Base-by-base conservation (phyloP, 2,329 filamentous ascomycete species). In the Hortaea sp. region DNA sequence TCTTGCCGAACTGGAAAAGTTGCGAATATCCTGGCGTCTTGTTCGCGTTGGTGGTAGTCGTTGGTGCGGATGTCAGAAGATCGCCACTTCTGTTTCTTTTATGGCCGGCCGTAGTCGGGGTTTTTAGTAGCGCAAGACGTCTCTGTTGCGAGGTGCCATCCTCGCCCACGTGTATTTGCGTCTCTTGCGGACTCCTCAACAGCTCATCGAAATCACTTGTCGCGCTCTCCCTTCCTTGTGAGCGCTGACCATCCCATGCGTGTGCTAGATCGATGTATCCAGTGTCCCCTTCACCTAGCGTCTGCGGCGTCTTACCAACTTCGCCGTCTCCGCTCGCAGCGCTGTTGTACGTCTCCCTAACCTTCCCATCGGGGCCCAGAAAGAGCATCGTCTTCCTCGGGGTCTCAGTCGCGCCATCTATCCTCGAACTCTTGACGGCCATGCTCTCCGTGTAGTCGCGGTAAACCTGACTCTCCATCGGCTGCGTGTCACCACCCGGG, bases 401-500 rank as follows among this genome's bases (percentile, higher is more conserved):
- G 28, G 53, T 55, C 4, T 43, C 49, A 9, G 42, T 51, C 5
- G 39, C 37, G 20, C 20, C 20, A 12, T 12, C 9, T 12, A 27
- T 12, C 28, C 40, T 10, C 12, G 41, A 32, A 27, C 46, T 42
- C 29, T 44, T 20, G 38, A 35, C 44, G n/a, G 47, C 42, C 44
- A 59, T 59, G 37, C 64, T 68, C 39, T 66, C 68, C 9, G 61
- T 64, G 49, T 58, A 69, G 20, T 67, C 56, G 41, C 58, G 66
- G 54, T 70, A 69, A 40, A 72, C 65, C 51, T 73, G 70, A 44
- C 69, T 69, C 45, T 70, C 68, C 53, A 63, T 62, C 27, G 65
- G 63, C 57, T 74, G 71, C 1, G 71, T 73, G 49, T 74, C 70
- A 42, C 69, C 69, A 42, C 63, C 61, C 11, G 50, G 53, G 41